Base-by-base conservation (phyloP, 441 rosid genomes). In the Croton laevigatus region DNA sequence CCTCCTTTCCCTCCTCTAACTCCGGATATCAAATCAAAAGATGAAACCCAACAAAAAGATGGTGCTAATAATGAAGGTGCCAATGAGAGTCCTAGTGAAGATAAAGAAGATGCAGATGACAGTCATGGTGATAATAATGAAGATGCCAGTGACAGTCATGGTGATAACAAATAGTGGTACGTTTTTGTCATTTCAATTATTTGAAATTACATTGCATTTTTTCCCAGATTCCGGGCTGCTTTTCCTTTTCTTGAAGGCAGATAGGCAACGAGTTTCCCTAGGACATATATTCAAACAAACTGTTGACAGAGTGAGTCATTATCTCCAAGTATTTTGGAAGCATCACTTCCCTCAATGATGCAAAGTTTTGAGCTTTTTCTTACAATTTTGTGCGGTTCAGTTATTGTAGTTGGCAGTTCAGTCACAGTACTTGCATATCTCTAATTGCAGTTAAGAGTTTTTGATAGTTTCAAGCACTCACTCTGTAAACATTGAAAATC, bases 1-100 rank as follows among this genome's bases (percentile, higher is more conserved):
- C 75, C 83, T 71, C 70, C 83, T 48, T 79, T 72, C 58, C 82
- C 85, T 70, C 70, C 71, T 65, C 74, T 66, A 42, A 54, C 82
- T 38, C 86, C 63, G 0, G 73, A 71, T 44, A 63, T 71, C 51
- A 57, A 79, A 62, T 59, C 66, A 2, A 62, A 68, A 53, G 73
- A 48, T 45, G 53, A 40, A 40, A 38, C 27, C 54, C 64, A 62
- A 51, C 34, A 38, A 64, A 67, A 4, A 5, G 70, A 73, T 65
- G 71, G 38, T 23, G 72, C 76, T 38, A 6, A 32, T 34, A 12
- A 66, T 36, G 72, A 60, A 20, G 55, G 48, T 20, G 36, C 61
- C 23, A 46, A 14, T n/a, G 32, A 27, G 32, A 27, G 32, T 27
- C 32, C 1, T 27, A 27, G 32, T 27, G 32, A 27, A 27, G 32